Conservation (phyloP, 2,329 filamentous ascomycete species). For the Epichloe festucae region DNA sequence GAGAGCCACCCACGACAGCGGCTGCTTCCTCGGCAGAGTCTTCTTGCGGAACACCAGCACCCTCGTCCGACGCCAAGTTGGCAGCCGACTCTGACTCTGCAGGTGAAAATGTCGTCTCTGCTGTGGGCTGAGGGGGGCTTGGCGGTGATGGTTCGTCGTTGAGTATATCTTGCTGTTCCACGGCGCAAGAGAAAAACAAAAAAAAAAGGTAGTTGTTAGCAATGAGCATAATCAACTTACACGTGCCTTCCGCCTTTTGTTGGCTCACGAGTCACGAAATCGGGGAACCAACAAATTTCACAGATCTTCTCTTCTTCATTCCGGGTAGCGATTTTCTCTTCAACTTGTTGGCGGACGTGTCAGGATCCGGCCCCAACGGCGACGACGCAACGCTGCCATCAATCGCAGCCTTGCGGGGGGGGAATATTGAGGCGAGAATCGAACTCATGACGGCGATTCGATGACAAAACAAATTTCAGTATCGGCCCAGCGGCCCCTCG, state of each 20-base stretch:
- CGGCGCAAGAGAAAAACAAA: neutral
- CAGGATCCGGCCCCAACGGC: neutral
- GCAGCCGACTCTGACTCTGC: neutral
- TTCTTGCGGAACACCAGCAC: neutral
- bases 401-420: conserved; percentile 1
- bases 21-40: neutral
- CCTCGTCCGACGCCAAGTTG: neutral
- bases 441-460: conserved; percentile 1
- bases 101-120: neutral
- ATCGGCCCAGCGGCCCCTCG: neutral
- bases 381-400: neutral
- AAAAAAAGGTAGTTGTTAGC: neutral
- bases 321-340: conserved; percentile 1
- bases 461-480: neutral
- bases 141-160: neutral
- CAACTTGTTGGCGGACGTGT: neutral
- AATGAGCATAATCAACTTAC: neutral
- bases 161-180: neutral
- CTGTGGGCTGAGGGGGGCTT: neutral
- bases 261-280: neutral
- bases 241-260: neutral
- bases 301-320: neutral
- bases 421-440: conserved; percentile 2
- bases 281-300: neutral
- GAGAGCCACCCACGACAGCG: neutral